These are phyloP conservation scores for Penicillium digitatum DNA, from an alignment of 2,329 filamentous ascomycete species.

Conservation along the genomic window DNA sequence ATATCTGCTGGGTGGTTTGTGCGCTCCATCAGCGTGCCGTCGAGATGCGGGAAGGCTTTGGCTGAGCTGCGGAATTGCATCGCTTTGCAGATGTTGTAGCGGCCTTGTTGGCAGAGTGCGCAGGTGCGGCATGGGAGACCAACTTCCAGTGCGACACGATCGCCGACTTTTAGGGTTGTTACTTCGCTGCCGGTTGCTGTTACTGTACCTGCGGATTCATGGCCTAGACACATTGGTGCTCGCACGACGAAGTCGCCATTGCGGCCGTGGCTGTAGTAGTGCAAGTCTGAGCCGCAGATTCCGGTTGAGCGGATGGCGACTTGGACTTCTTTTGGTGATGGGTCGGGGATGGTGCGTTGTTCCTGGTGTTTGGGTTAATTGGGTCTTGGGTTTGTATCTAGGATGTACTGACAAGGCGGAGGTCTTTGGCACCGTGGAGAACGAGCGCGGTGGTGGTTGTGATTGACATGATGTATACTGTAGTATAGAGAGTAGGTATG, in stretches of 20 bases:
- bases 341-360: conserved; percentile 47
- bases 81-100: conserved; percentile 60
- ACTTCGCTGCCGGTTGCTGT: conserved; percentile 65
- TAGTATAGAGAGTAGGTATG: background rate
- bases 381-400: background rate
- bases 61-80: conserved; percentile 59
- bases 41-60: conserved; percentile 58
- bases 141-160: conserved; percentile 89
- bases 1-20: conserved; percentile 60
- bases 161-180: conserved; percentile 62
- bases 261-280: conserved; percentile 84
- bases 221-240: conserved; percentile 75
- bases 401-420: conserved; percentile 51
- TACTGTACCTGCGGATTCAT: conserved; percentile 75
- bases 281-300: conserved; percentile 67
- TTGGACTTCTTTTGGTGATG: conserved; percentile 56
- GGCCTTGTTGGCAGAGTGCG: conserved; percentile 51
- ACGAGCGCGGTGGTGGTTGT: conserved; percentile 45
- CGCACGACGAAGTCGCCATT: conserved; percentile 82
- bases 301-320: conserved; percentile 62
- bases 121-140: conserved; percentile 74
- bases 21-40: conserved; percentile 60
- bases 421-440: conserved; percentile 58
- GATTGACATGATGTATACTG: conserved; percentile 23
- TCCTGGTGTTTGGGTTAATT: conserved; percentile 46